A percentile compares a stretch with the other conserved stretches of the same genome.
Conservation (phyloP, 306 rosid genomes). For the Macrotyloma uniflorum region DNA sequence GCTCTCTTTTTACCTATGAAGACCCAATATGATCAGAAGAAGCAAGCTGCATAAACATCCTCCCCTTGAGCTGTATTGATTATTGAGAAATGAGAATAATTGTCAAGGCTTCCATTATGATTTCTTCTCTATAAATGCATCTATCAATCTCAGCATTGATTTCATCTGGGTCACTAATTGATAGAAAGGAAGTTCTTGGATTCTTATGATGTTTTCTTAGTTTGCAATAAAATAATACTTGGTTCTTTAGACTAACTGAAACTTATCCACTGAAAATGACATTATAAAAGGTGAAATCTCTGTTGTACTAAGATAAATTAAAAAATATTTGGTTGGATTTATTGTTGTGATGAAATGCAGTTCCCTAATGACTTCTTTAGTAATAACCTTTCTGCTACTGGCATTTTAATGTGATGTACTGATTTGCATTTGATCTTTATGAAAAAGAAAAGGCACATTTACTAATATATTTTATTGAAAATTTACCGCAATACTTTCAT, state of each 20-base stretch:
- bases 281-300: not conserved
- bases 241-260: not conserved
- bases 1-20: not conserved
- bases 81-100: not conserved
- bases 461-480: not conserved
- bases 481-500: not conserved
- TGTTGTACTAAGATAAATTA: not conserved
- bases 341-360: not conserved
- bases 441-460: not conserved
- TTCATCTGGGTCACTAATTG: not conserved
- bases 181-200: not conserved
- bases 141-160: not conserved
- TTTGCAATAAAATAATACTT: not conserved
- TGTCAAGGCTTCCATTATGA: not conserved
- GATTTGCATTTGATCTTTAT: not conserved
- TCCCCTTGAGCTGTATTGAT: not conserved
- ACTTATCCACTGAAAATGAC: not conserved
- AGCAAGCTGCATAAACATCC: not conserved
- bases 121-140: slow-evolving; percentile 10
- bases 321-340: not conserved
- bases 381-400: not conserved
- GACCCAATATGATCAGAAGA: not conserved
- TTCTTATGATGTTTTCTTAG: not conserved
- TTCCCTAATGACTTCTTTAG: slow-evolving; percentile 2
- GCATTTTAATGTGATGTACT: not conserved